These are phyloP conservation scores for Stephania yunnanensis DNA, from an alignment of 164 flowering plant genomes.

Conservation along the genomic window DNA sequence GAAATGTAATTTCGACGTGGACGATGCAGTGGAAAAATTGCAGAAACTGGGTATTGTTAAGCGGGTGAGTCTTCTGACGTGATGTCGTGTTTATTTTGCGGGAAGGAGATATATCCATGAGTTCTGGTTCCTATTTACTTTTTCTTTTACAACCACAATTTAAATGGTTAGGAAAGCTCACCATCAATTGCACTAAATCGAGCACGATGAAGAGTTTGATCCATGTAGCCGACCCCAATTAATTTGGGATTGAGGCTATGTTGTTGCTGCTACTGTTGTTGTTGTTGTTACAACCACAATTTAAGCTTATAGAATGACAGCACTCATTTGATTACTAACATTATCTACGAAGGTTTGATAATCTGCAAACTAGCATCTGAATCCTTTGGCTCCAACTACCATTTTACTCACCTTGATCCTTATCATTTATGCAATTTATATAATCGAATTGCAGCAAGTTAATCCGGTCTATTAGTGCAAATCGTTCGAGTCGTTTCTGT, in stretches of 20 bases:
- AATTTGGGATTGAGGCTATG: too few relatives aligned
- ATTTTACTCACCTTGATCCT: background rate
- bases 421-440: too few relatives aligned
- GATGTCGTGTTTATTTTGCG: background rate
- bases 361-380: background rate
- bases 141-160: too few relatives aligned
- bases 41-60: constrained; percentile 80
- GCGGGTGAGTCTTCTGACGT: constrained; percentile 46
- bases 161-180: too few relatives aligned
- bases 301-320: background rate
- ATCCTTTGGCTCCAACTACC: background rate
- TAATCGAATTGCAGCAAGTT: background rate
- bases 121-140: background rate
- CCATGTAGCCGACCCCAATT: too few relatives aligned
- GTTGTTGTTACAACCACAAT: background rate
- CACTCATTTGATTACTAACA: background rate
- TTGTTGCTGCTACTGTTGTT: too few relatives aligned
- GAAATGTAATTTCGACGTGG: constrained; percentile 74
- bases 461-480: background rate
- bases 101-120: background rate
- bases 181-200: too few relatives aligned
- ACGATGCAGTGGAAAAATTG: constrained; percentile 78
- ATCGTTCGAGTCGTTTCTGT: background rate
- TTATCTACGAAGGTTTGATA: background rate
- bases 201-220: too few relatives aligned